Percentiles rank a stretch among this genome's conserved stretches.
phyloP scores from a whole-genome alignment of 176 grass and related monocot genomes.

The Avena atlantica region DNA sequence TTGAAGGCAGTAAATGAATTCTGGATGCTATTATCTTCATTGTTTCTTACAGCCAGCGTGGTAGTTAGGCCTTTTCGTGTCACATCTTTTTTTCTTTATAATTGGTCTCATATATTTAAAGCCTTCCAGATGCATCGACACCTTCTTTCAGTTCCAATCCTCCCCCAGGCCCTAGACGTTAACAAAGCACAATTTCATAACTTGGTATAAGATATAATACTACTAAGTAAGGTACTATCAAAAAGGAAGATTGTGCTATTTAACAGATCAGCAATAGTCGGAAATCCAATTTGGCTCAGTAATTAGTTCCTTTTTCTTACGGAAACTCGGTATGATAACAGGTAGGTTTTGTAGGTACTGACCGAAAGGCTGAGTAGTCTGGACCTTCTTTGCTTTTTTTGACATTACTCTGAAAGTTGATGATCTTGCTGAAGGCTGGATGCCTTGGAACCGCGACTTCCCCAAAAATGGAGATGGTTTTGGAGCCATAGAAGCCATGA shows the following conservation, averaged over 20 bases:
- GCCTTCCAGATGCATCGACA: conserved; percentile 65
- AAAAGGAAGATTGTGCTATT: neutral
- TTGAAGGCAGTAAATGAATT: neutral
- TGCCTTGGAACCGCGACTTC: neutral
- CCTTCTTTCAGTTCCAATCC: conserved; percentile 52
- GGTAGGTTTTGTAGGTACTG: conserved; percentile 24
- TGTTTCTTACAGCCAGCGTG: neutral
- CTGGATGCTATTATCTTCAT: neutral
- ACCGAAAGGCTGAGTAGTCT: conserved; percentile 61
- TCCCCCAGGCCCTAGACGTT: conserved; percentile 57
- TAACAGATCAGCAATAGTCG: neutral
- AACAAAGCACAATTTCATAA: neutral
- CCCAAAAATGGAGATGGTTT: conserved; percentile 42
- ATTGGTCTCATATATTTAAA: too few relatives aligned
- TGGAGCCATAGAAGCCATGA: conserved; percentile 42
- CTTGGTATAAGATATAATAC: neutral
- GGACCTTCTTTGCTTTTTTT: conserved; percentile 67
- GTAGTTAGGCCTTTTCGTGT: neutral
- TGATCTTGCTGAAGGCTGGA: conserved; percentile 18
- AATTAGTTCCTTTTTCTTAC: neutral
- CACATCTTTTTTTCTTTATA: neutral
- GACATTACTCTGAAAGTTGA: conserved; percentile 49
- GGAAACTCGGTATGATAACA: neutral
- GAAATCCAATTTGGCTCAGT: too few relatives aligned
- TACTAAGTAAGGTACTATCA: neutral